These are phyloP conservation scores for Hortiboletus rubellus DNA, from an alignment of 1,284 basidiomycete genomes.

Conservation along the genomic window DNA sequence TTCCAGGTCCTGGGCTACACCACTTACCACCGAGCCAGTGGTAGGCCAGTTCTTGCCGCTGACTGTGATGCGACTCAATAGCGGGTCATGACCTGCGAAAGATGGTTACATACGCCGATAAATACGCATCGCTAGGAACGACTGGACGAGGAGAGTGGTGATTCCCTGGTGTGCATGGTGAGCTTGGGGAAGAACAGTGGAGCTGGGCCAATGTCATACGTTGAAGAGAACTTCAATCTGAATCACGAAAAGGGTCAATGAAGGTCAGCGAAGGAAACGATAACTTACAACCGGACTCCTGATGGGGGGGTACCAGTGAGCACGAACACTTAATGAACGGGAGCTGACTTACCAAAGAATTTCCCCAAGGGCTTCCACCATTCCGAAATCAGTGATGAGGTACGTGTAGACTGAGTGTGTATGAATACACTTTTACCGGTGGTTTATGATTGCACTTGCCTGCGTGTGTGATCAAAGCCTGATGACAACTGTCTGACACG, in stretches of 20 bases:
- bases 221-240: conserved; percentile 45
- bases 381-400: conserved; percentile 32
- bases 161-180: conserved; percentile 26
- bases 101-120: conserved; percentile 27
- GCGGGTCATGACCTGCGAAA: background rate
- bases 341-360: conserved; percentile 48
- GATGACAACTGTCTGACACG: conserved; percentile 55
- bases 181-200: background rate
- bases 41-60: conserved; percentile 31
- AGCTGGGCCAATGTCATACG: conserved; percentile 8
- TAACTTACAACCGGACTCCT: conserved; percentile 52
- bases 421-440: background rate
- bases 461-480: conserved; percentile 57
- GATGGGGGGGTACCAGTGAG: conserved; percentile 2
- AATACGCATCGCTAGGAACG: conserved; percentile 36
- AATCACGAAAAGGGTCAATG: conserved; percentile 1
- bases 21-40: conserved; percentile 28
- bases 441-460: conserved; percentile 34
- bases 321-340: background rate
- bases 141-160: conserved; percentile 41
- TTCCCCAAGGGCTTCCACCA: conserved; percentile 29
- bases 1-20: too few relatives aligned
- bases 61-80: conserved; percentile 17
- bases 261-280: background rate
- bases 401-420: conserved; percentile 52